Evolutionary conservation across 1,139 yeast genomes (phyloP), one percentile per base, ranked within the genome.

Genomic region (Sugiyamaella japonica): DNA sequence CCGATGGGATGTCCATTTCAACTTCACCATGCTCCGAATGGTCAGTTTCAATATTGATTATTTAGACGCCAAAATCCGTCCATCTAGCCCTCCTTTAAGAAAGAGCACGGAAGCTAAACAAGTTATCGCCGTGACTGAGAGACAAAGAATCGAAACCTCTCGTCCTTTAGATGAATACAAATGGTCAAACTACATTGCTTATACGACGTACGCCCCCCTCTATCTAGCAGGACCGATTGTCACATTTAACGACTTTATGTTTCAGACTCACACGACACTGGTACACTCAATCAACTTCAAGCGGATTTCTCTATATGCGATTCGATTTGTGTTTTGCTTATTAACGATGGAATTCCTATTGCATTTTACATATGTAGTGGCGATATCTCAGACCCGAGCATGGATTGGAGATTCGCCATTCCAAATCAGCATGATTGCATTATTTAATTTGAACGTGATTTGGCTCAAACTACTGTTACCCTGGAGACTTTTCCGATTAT

Each of bases 1-100:
- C 16, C 77, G 98, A 62, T 95, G 99, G 99, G 98, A 93, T 67
- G 97, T 95, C 7, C 89, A 88, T 64, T 95, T 84, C 77, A 95
- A 93, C 70, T 89, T 95, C 70, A 85, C 96, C 0, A 74, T 93
- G 60, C 77, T 95, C 53, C 78, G 97, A 62, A 82, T 90, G 81
- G 73, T 95, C 48, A 88, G 97, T 55, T 93, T 79, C 70, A 88
- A 88, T 61, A 70, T 88, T 60, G 99, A 95, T 70, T 89, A 79
- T 64, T 69, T 69, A 39, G 62, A 63, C 29, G 68, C 69, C 5
- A 53, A 44, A 40, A 10, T 23, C 9, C 40, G 41, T 3, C 49
- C 49, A 15, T 49, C 55, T 13, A 49, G 51, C 15, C 50, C 55
- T 5, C 55, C 55, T 15, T 15, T 38, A 13, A 37, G 32, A 23